phyloP scores from a whole-genome alignment of 176 grass and related monocot species.

The Bolboschoenus planiculmis region DNA sequence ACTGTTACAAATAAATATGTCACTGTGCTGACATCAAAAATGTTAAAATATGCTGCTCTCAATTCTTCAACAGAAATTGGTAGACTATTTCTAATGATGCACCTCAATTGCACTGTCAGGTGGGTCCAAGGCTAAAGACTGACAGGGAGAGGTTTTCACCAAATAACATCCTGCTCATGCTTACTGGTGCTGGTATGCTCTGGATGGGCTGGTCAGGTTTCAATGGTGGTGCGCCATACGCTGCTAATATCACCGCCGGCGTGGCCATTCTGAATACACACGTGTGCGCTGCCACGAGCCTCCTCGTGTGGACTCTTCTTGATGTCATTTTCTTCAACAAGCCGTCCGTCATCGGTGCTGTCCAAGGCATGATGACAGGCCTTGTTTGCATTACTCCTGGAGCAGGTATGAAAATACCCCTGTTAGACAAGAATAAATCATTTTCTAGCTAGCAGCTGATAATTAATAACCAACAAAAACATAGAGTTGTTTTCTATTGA shows the following conservation, averaged over 20 bases:
- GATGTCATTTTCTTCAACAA: conserved; percentile 69
- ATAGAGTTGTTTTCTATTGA: not conserved
- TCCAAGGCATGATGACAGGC: conserved; percentile 76
- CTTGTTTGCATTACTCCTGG: conserved; percentile 76
- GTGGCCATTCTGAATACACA: conserved; percentile 60
- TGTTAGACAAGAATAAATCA: not conserved
- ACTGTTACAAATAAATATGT: not conserved
- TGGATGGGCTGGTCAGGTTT: conserved; percentile 75
- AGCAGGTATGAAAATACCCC: conserved; percentile 29
- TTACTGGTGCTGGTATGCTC: conserved; percentile 51
- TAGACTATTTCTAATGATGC: not conserved
- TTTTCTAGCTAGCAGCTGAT: not conserved
- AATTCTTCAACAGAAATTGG: not conserved
- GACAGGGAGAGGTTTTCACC: conserved; percentile 62
- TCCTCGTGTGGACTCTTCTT: conserved; percentile 59
- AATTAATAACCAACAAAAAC: not conserved
- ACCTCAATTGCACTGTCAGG: conserved; percentile 17
- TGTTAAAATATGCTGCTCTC: not conserved
- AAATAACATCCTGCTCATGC: conserved; percentile 61
- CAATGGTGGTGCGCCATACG: conserved; percentile 56
- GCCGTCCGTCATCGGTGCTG: conserved; percentile 53
- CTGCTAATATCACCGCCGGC: conserved; percentile 45
- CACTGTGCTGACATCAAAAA: not conserved
- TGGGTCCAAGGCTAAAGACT: conserved; percentile 38
- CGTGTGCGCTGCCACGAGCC: conserved; percentile 54